These are phyloP conservation scores for Venturia carpophila DNA, from an alignment of 2,329 filamentous ascomycete genomes.

Conservation along the genomic window DNA sequence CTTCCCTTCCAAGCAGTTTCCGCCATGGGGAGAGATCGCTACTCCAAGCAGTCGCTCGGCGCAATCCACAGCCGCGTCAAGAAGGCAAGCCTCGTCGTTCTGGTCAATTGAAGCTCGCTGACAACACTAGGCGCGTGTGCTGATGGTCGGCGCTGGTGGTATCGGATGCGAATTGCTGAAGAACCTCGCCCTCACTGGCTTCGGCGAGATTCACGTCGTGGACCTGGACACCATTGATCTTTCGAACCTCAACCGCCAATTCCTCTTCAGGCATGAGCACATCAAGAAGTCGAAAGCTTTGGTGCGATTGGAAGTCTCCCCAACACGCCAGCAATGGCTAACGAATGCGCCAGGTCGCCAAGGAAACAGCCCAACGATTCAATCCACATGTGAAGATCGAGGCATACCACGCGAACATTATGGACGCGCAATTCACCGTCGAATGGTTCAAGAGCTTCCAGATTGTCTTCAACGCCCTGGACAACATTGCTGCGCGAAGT, in stretches of 20 bases:
- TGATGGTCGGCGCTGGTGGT: constrained; percentile 93
- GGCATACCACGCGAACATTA: constrained; percentile 91
- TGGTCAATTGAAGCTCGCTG: neutral
- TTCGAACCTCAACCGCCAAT: constrained; percentile 95
- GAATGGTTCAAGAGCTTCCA: constrained; percentile 79
- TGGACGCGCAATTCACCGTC: constrained; percentile 76
- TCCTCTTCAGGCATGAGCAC: constrained; percentile 91
- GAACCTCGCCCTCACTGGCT: constrained; percentile 86
- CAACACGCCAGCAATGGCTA: neutral
- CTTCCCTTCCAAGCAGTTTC: neutral
- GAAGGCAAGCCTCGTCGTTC: constrained; percentile 46
- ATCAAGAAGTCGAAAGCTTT: constrained; percentile 96
- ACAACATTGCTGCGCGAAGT: constrained; percentile 86
- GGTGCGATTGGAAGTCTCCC: constrained; percentile 43
- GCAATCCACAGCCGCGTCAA: constrained; percentile 59
- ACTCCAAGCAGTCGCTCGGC: constrained; percentile 57
- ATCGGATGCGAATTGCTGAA: constrained; percentile 98
- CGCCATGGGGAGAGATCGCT: constrained; percentile 42
- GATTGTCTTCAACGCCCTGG: constrained; percentile 91
- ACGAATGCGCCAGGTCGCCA: constrained; percentile 60
- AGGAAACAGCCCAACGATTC: constrained; percentile 82
- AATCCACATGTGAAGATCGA: constrained; percentile 81
- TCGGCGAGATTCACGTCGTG: constrained; percentile 87
- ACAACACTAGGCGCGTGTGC: constrained; percentile 60
- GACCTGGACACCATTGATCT: constrained; percentile 98